These are phyloP conservation scores for Phytopythium kandeliae DNA, from an alignment of 352 stramenopile genomes.

Conservation along the genomic window DNA sequence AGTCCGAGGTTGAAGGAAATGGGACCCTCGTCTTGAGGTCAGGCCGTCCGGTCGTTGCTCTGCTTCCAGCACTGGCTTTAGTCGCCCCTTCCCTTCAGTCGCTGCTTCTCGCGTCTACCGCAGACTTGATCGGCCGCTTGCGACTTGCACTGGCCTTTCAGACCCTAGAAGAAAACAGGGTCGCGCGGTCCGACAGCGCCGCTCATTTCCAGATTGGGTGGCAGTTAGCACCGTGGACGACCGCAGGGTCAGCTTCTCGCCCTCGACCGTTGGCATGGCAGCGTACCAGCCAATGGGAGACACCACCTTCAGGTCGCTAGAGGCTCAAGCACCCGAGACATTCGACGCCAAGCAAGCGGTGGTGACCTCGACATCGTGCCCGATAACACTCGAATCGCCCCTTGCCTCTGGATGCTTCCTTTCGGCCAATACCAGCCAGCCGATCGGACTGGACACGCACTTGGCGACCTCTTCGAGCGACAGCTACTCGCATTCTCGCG, in stretches of 20 bases:
- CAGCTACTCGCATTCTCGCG: neutral
- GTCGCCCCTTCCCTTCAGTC: neutral
- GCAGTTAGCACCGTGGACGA: neutral
- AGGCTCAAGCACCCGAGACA: neutral
- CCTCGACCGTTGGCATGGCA: neutral
- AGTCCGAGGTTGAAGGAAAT: neutral
- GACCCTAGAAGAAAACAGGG: constrained; percentile 1
- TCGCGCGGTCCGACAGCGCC: constrained; percentile 1
- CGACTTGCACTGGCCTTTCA: neutral
- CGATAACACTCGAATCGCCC: neutral
- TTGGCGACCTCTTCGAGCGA: neutral
- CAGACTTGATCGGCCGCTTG: neutral
- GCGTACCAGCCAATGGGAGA: neutral
- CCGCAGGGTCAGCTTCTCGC: neutral
- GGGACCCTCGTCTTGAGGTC: neutral
- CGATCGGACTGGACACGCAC: neutral
- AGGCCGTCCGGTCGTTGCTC: neutral
- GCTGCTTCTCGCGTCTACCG: constrained; percentile 1
- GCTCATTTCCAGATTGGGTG: constrained; percentile 7
- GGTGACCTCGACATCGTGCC: neutral
- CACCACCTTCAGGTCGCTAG: neutral
- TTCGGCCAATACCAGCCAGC: neutral
- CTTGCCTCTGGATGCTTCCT: neutral
- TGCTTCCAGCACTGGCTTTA: constrained; percentile 2
- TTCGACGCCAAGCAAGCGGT: neutral